Base-by-base conservation (phyloP, 2,329 filamentous ascomycete genomes). In the Daldinia eschscholtzii region DNA sequence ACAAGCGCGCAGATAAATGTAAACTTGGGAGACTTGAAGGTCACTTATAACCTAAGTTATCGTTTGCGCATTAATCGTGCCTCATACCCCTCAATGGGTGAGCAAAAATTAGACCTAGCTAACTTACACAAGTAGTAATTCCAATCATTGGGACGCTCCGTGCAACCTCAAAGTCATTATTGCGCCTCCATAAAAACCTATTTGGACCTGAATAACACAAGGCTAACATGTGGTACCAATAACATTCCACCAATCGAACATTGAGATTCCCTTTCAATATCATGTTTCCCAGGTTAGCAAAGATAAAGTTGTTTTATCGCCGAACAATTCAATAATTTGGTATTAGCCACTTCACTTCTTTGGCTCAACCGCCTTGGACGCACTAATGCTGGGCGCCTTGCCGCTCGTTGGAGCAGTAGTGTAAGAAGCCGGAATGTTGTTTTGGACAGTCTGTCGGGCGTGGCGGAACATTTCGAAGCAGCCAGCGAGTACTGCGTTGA, bases 381-480 rank as follows among this genome's bases (percentile, higher is more conserved):
- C 44, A 15, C 35, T 55, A 9, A 44, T 23, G 12, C 39, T 41
- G 6, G 64, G 48, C 9, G 53, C 23, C 48, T 70, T 68, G 13
- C 33, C 39, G 48, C 44, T 61, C n/a, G 64, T 6, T 18, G 73
- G 64, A 7, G 68, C 61, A 13, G 73, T 56, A 5, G 70, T 80
- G 67, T 84, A 83, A 37, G 79, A 80, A 10, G 81, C 80, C 0
- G 84, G 84, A 68, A 83, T 79, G 64, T 86, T 86, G 53, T 82
- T 80, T 46, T 81, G 76, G n/a, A 86, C 81, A 0, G 82, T 83
- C 41, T 81, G 77, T 64, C 84, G 83, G 58, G 85, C 85, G 9
- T 79, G 76, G 28, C 82, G 79, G 70, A 82, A 86, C 53, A 78
- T 76, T 35, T 82, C 79, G 67, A 83, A 87, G 70, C 84, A 86